Evolutionary conservation across 2,329 filamentous ascomycete genomes (phyloP), one percentile per base, ranked within the genome.

Genomic region (Trichoderma sp.): DNA sequence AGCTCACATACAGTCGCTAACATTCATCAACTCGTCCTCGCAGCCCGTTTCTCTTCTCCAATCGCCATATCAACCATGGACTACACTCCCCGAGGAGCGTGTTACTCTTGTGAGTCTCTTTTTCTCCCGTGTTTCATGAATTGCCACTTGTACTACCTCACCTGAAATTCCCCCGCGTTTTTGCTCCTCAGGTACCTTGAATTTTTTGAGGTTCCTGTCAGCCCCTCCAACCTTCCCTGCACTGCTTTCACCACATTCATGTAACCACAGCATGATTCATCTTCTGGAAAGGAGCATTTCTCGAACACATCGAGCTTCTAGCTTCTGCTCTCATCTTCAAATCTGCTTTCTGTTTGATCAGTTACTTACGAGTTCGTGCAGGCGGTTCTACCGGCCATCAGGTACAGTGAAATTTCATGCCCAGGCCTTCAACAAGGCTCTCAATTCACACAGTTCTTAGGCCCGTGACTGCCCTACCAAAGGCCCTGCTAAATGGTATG

Each of bases 381-480:
- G 93, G 93, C 87, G 93, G 93, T 85, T 91, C 93, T 84, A 88
- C 90, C 79, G 90, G 90, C 81, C 93, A 95, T 85, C 92, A 94
- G 92, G 92, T 93, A 92, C 87, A 87, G 82, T 81, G 79, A 76
- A 38, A 74, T 74, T 14, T 4, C n/a, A 35, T 41, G 16, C 21
- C 12, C 16, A 14, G 16, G 18, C 38, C 53, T 21, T 69, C 27
- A 72, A 65, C 31, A 76, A 50, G 50, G 24, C 59, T 50, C 14
- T 38, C 35, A 41, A 27, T 50, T 75, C 33, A 74, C 60, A 63
- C 50, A 35, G n/a, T 50, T 41, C 35, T 7, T 79, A 95, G 93
- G 93, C 94, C 82, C 93, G 94, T 82, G 94, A 96, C 83, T 97
- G 94, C 90, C 94, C 94, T 82, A 94, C 92, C 89, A 93, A 93